Base-by-base conservation (phyloP, 768 basidiomycete species). In the Kockovaella imperatae region DNA sequence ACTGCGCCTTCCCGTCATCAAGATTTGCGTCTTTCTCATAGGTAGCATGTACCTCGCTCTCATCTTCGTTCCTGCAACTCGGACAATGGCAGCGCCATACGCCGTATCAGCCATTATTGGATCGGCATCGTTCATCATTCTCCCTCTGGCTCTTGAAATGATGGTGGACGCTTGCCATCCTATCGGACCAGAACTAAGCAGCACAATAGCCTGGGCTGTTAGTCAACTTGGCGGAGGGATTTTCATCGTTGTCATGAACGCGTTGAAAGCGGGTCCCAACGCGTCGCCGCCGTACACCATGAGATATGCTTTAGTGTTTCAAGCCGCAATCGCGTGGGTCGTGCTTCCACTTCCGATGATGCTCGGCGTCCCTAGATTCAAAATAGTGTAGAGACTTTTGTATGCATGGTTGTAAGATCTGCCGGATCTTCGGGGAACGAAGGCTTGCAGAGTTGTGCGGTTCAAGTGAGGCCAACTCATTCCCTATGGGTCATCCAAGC, bases 141-240 rank as follows among this genome's bases (percentile, higher is more conserved):
- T 49, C 1, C 48, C 48, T 1, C 26, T 49, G 8, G 40, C 48
- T 3, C 40, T 49, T 4, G 48, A 49, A 17, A 31, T 49, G 34
- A 24, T 49, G 15, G 48, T 32, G 3, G 48, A 49, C 32, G 24
- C 29, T 8, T 42, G 40, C 2, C 43, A 25, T n/a, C 48, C 48
- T 21, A 43, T 49, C 21, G 42, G 42, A 25, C 48, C 48, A n/a
- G 48, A 49, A 49, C 25, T 49, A 20, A 42, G 40, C 8, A 42
- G 40, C 4, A 49, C 48, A n/a, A 36, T 49, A n/a, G 42, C 40
- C 34, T 49, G 48, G 48, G 41, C 48, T 6, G 32, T 35, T 5
- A 25, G 21, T 35, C 48, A 49, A 30, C 48, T 49, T 8, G 17
- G 21, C 4, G 48, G 48, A 17, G 48, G 48, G 4, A 36, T 42